A percentile compares a stretch with the other conserved stretches of the same genome.
These are phyloP conservation scores for Lachancea waltii DNA, from an alignment of 805 yeast species.

Conservation along the genomic window DNA sequence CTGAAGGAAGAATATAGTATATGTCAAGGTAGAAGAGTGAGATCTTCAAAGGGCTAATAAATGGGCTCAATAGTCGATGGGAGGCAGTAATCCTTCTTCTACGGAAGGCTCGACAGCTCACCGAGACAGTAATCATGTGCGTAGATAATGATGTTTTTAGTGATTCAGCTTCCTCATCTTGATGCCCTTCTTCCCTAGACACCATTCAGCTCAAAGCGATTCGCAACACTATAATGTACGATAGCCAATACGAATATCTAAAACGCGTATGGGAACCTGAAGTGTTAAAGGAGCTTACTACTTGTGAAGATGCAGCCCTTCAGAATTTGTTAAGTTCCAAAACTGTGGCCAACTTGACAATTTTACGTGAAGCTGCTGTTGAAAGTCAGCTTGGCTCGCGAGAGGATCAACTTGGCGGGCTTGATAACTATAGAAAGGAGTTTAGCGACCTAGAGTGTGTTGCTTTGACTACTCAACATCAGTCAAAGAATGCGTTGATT, in stretches of 20 bases:
- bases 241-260: not conserved
- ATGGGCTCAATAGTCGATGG: too few relatives aligned
- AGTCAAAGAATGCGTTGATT: conserved; percentile 7
- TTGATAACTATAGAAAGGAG: conserved; percentile 12
- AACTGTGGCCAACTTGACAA: conserved; percentile 17
- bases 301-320: conserved; percentile 17
- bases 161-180: too few relatives aligned
- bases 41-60: too few relatives aligned
- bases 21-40: too few relatives aligned
- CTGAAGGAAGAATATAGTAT: too few relatives aligned
- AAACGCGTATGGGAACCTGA: conserved; percentile 2
- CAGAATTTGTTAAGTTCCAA: conserved; percentile 17
- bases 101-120: too few relatives aligned
- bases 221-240: too few relatives aligned
- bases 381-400: conserved; percentile 9
- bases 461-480: conserved; percentile 1
- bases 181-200: too few relatives aligned
- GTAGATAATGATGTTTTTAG: too few relatives aligned
- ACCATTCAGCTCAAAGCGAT: too few relatives aligned
- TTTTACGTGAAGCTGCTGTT: conserved; percentile 13
- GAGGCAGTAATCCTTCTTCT: too few relatives aligned
- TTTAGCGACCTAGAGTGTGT: conserved; percentile 8
- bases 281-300: not conserved
- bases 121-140: too few relatives aligned
- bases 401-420: conserved; percentile 1